Conservation (phyloP, 176 grass and related monocot genomes). For the Tuctoria greenei region DNA sequence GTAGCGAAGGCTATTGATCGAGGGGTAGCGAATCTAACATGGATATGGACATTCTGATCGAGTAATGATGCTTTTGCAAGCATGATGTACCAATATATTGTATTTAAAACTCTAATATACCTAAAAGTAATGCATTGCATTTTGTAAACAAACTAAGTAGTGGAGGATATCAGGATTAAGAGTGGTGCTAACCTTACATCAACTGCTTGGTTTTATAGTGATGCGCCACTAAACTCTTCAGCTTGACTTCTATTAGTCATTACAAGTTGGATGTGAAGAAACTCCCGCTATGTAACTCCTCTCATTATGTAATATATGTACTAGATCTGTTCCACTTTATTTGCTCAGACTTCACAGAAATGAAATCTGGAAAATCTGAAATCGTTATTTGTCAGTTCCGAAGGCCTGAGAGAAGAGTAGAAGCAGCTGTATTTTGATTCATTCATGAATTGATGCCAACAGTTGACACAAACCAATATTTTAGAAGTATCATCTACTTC, state of each 20-base stretch:
- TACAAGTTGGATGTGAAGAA: slow-evolving; percentile 37
- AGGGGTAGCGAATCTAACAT: slow-evolving; percentile 50
- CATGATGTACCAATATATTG: slow-evolving; percentile 7
- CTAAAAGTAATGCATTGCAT: slow-evolving; percentile 30
- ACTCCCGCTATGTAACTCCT: slow-evolving; percentile 9
- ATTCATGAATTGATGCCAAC: too few relatives aligned
- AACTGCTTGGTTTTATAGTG: slow-evolving; percentile 32
- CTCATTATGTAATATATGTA: slow-evolving; percentile 16
- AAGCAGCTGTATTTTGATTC: too few relatives aligned
- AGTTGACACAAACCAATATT: too few relatives aligned
- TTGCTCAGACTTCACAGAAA: neutral
- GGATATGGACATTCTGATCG: slow-evolving; percentile 71
- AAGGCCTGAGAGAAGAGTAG: too few relatives aligned
- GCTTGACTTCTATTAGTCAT: slow-evolving; percentile 21
- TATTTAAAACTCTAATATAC: slow-evolving; percentile 20
- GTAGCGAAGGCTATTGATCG: slow-evolving; percentile 46
- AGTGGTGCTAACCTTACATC: slow-evolving; percentile 1
- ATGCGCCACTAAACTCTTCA: slow-evolving; percentile 30
- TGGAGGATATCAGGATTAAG: slow-evolving; percentile 15
- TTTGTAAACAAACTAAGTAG: slow-evolving; percentile 36
- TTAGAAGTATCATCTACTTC: too few relatives aligned
- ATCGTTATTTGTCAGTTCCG: neutral
- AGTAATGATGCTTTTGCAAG: slow-evolving; percentile 48
- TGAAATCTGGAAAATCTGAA: neutral
- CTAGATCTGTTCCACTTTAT: neutral